Evolutionary conservation across 768 basidiomycete species (phyloP), one percentile per base, ranked within the genome.

Genomic region (Rhizopogon vesiculosus): DNA sequence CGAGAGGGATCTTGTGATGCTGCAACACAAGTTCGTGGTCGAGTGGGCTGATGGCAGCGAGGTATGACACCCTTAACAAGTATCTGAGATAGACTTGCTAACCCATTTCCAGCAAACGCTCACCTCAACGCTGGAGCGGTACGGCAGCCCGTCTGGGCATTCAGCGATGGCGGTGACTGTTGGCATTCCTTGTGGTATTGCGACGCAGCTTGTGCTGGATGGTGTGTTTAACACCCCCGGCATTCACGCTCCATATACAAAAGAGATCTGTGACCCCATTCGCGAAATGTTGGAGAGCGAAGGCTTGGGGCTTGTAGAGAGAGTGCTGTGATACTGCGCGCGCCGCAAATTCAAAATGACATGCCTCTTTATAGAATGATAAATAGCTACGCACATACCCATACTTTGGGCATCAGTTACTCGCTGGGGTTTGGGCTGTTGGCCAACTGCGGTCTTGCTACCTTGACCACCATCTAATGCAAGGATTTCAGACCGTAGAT

Each of bases 21-120:
- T 99, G 53, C 96, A 98, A 74, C 96, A 99, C 82, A 96, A 95
- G 77, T 98, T 99, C 68, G 74, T 92, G 62, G 86, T 98, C 39
- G 86, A 94, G 68, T 90, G 89, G 82, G 78, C 81, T 35, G 92
- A 98, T 65, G 94, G 96, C 45, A 79, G 73, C 46, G 75, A 81
- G 73, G 87, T 86, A 57, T 51, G 80, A 62, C 45, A 38, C 10
- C 10, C 28, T 19, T 15, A 19, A 54, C 22, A 53, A 15, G 35
- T 29, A 42, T 10, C 38, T 25, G n/a, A 48, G 6, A 8, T 22
- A 19, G 16, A 57, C 12, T 41, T 35, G n/a, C n/a, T 12, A 41
- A 29, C 56, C 33, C 58, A 62, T 18, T 29, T 51, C 28, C 57
- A 89, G 87, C 83, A 94, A 76, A 93, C 83, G 29, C 74, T 92